A percentile compares a stretch with the other conserved stretches of the same genome.
phyloP scores from a whole-genome alignment of 1,284 basidiomycete genomes.

The Tilletia caries region DNA sequence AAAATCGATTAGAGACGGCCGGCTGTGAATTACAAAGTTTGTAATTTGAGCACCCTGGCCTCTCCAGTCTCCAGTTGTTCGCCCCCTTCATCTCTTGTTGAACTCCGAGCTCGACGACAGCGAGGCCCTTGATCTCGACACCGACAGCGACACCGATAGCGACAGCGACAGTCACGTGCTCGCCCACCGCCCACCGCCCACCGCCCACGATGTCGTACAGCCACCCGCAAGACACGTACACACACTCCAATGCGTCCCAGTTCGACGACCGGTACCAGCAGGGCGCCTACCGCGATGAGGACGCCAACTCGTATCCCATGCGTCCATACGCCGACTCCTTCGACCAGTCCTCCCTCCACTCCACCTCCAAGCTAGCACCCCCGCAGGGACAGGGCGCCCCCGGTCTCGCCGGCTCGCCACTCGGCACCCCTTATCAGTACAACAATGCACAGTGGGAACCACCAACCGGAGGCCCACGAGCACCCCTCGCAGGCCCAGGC shows the following conservation, averaged over 20 bases:
- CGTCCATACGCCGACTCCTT: constrained; percentile 1
- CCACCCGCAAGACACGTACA: constrained; percentile 43
- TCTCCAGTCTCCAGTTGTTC: too few species aligned
- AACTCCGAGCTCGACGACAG: too few species aligned
- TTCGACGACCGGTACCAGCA: constrained; percentile 46
- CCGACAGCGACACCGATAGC: too few species aligned
- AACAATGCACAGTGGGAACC: background rate
- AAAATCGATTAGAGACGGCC: too few species aligned
- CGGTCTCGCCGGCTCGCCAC: background rate
- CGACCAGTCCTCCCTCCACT: constrained; percentile 11
- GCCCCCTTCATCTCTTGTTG: too few species aligned
- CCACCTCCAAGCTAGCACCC: constrained; percentile 3
- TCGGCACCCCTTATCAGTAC: background rate
- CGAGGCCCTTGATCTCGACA: too few species aligned
- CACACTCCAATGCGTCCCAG: constrained; percentile 47
- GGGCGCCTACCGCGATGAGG: constrained; percentile 22
- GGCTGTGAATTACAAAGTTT: too few species aligned
- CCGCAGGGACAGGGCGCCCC: background rate
- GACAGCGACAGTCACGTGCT: background rate
- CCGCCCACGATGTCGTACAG: constrained; percentile 37
- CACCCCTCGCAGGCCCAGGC: background rate
- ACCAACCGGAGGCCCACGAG: background rate
- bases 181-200: background rate
- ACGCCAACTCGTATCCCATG: constrained; percentile 26
- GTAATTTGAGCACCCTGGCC: too few species aligned